Conservation (phyloP, 129 eudicot genomes). For the Silybum marianum region DNA sequence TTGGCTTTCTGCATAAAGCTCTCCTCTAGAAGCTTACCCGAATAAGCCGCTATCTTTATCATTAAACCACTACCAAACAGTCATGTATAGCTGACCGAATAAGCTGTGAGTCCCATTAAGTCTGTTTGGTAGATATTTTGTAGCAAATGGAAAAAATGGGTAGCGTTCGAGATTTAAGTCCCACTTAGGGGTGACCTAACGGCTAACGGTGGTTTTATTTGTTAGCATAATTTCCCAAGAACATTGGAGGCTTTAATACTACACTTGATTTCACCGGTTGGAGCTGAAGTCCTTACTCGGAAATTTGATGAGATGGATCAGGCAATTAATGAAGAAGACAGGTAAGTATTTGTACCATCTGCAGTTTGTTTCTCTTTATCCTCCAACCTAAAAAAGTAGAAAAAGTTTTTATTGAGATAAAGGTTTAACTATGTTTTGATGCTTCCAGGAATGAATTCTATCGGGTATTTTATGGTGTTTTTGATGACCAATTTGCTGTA, state of each 20-base stretch:
- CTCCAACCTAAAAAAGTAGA: neutral
- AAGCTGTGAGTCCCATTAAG: too few species aligned
- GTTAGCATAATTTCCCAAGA: constrained; percentile 90
- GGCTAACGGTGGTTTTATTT: constrained; percentile 6
- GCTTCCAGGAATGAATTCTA: constrained; percentile 74
- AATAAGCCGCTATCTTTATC: too few species aligned
- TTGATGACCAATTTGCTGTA: constrained; percentile 79
- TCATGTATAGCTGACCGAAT: too few species aligned
- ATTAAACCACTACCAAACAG: too few species aligned
- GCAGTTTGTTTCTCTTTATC: neutral
- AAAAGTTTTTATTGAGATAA: neutral
- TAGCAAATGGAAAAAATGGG: neutral
- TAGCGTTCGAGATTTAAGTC: neutral
- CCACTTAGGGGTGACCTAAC: neutral
- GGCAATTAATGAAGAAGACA: constrained; percentile 54
- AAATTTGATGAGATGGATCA: constrained; percentile 91
- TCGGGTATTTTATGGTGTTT: constrained; percentile 66
- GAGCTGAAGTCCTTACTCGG: constrained; percentile 92
- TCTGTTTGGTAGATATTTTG: neutral
- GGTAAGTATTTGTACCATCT: constrained; percentile 42
- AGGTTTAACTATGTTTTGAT: constrained; percentile 3
- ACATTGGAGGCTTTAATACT: constrained; percentile 82
- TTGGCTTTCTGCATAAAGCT: too few species aligned
- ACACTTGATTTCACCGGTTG: constrained; percentile 89
- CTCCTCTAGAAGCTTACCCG: too few species aligned